Evolutionary conservation across 73 alveolate genomes (phyloP).

Genomic region (Paramecium sonneborni): DNA sequence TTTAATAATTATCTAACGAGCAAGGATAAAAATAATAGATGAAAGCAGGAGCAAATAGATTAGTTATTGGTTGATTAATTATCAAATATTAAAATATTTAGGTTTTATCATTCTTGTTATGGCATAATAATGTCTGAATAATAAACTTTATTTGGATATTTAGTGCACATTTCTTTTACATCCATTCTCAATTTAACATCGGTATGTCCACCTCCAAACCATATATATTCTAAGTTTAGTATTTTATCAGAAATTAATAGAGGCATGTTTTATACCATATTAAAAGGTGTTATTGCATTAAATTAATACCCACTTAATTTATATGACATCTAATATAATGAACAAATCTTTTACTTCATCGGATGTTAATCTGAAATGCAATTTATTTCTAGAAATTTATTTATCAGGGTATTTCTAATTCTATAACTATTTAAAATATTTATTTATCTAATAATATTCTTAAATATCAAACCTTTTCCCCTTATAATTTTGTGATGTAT

Average conservation of each 20-base stretch:
- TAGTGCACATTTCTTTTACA: slow-evolving; percentile 12
- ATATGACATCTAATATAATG: neutral
- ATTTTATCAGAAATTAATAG: slow-evolving; percentile 40
- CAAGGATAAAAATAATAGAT: neutral
- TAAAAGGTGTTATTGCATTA: slow-evolving; percentile 64
- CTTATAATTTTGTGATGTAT: slow-evolving; percentile 38
- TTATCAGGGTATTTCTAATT: slow-evolving; percentile 25
- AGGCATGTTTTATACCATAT: slow-evolving; percentile 24
- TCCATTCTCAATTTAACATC: slow-evolving; percentile 47
- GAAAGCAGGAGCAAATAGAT: slow-evolving; percentile 47
- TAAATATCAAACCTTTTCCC: slow-evolving; percentile 26
- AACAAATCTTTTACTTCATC: slow-evolving; percentile 32
- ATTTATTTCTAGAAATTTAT: slow-evolving; percentile 28
- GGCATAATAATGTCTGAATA: neutral
- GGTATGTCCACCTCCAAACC: slow-evolving; percentile 66
- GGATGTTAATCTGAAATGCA: slow-evolving; percentile 51
- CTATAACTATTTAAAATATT: slow-evolving; percentile 36
- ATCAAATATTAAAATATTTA: neutral
- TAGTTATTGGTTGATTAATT: slow-evolving; percentile 29
- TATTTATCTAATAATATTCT: neutral
- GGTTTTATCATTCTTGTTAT: no score
- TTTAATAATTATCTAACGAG: neutral
- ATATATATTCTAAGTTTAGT: slow-evolving; percentile 30
- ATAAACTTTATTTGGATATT: neutral
- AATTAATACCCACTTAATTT: slow-evolving; percentile 37